These are phyloP conservation scores for Phialocephala subalpina DNA, from an alignment of 2,329 filamentous ascomycete species.

Conservation along the genomic window DNA sequence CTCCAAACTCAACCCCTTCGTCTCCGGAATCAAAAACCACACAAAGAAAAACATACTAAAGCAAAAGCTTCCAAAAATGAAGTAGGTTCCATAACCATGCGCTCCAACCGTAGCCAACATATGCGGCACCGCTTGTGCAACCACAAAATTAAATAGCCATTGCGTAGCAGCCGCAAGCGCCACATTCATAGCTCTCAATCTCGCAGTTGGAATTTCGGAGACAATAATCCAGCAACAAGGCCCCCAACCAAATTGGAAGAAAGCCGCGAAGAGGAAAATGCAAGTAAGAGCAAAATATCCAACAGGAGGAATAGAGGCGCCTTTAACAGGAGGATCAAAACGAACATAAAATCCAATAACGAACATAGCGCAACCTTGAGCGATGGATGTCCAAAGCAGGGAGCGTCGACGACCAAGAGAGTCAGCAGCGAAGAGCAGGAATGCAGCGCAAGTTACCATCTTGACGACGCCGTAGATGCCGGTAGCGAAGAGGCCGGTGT, in stretches of 20 bases:
- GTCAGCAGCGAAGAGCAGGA: constrained; percentile 73
- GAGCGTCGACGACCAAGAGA: constrained; percentile 67
- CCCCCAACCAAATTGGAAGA: constrained; percentile 77
- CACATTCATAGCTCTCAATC: constrained; percentile 72
- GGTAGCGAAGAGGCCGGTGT: constrained; percentile 72
- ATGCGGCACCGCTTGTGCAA: constrained; percentile 71
- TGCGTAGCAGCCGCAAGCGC: constrained; percentile 73
- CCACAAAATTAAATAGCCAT: constrained; percentile 79
- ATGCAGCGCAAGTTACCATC: constrained; percentile 67
- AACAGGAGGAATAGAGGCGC: constrained; percentile 64
- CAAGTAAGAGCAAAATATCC: constrained; percentile 76
- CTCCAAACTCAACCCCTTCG: constrained; percentile 70
- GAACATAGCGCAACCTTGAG: constrained; percentile 69
- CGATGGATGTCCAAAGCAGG: constrained; percentile 57
- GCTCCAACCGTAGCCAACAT: constrained; percentile 66
- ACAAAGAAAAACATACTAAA: constrained; percentile 59
- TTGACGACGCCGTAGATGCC: constrained; percentile 79
- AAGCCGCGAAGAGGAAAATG: constrained; percentile 75
- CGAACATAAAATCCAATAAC: constrained; percentile 77
- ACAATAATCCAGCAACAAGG: constrained; percentile 76
- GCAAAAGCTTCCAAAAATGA: constrained; percentile 74
- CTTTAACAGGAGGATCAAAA: constrained; percentile 63
- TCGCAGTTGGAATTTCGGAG: constrained; percentile 73
- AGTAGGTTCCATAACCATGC: constrained; percentile 65
- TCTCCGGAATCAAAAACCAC: constrained; percentile 63